Evolutionary conservation across 2,329 filamentous ascomycete genomes (phyloP).

Genomic region (Sclerotinia nivalis): DNA sequence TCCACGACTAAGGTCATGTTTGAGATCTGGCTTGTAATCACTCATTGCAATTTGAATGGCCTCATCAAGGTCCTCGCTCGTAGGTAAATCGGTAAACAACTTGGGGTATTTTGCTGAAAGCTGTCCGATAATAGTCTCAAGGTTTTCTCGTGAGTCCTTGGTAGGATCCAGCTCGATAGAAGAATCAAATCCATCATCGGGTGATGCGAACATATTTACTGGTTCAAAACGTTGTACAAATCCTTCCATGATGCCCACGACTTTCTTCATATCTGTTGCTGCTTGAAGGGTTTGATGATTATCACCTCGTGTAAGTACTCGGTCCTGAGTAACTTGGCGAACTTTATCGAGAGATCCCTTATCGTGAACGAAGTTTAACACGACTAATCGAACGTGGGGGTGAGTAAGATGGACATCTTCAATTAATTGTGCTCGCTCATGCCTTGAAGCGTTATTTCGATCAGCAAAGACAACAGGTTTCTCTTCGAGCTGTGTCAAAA

Average conservation of each 20-base stretch:
- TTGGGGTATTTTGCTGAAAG: slow-evolving; percentile 78
- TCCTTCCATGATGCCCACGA: slow-evolving; percentile 89
- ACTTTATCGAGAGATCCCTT: slow-evolving; percentile 67
- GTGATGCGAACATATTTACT: slow-evolving; percentile 62
- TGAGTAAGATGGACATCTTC: slow-evolving; percentile 69
- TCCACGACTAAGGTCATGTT: slow-evolving; percentile 67
- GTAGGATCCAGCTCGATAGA: slow-evolving; percentile 83
- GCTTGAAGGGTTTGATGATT: slow-evolving; percentile 98
- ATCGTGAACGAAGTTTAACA: slow-evolving; percentile 85
- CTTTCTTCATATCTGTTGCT: slow-evolving; percentile 69
- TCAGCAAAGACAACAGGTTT: slow-evolving; percentile 82
- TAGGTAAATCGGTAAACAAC: slow-evolving; percentile 70
- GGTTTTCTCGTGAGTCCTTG: slow-evolving; percentile 76
- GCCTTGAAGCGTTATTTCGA: slow-evolving; percentile 87
- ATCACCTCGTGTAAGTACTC: slow-evolving; percentile 83
- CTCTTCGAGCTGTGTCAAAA: slow-evolving; percentile 64
- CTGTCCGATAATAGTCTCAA: slow-evolving; percentile 73
- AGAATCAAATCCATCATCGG: slow-evolving; percentile 80
- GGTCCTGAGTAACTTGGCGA: slow-evolving; percentile 70
- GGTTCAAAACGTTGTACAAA: slow-evolving; percentile 87
- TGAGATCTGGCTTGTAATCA: slow-evolving; percentile 74
- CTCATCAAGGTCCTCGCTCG: slow-evolving; percentile 70
- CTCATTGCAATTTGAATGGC: slow-evolving; percentile 75
- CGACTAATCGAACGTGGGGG: slow-evolving; percentile 70
- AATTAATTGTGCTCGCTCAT: slow-evolving; percentile 86